Conservation (phyloP, 2,329 filamentous ascomycete genomes). For the Arachnomyces sp. region DNA sequence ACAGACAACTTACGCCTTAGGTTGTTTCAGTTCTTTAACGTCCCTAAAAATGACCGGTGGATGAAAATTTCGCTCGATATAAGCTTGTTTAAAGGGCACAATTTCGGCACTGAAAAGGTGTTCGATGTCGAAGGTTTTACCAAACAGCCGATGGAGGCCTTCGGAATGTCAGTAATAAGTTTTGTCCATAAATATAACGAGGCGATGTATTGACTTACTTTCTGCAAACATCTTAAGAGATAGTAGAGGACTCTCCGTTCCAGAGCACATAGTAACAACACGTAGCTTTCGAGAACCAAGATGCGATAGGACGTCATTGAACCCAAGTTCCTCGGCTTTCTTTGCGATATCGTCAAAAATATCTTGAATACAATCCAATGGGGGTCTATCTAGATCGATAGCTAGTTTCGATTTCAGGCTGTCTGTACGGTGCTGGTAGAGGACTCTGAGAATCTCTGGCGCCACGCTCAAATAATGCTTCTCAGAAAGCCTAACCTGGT, state of each 20-base stretch:
- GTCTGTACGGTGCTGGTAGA: too few relatives aligned
- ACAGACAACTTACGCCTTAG: constrained; percentile 40
- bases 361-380: constrained; percentile 39
- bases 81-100: constrained; percentile 56
- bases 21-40: constrained; percentile 47
- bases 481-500: too few relatives aligned
- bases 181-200: not conserved
- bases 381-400: constrained; percentile 34
- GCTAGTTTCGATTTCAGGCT: constrained; percentile 13
- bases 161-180: constrained; percentile 9
- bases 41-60: constrained; percentile 51
- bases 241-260: constrained; percentile 67
- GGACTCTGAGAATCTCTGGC: too few relatives aligned
- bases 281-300: constrained; percentile 36
- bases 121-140: constrained; percentile 36
- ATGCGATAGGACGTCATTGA: constrained; percentile 28
- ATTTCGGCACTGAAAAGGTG: constrained; percentile 60
- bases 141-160: constrained; percentile 27
- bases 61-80: constrained; percentile 54
- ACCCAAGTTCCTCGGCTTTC: constrained; percentile 27
- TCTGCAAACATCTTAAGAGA: constrained; percentile 53
- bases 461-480: too few relatives aligned
- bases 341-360: constrained; percentile 45
- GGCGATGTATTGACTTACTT: constrained; percentile 27
- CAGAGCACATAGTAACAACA: constrained; percentile 69